phyloP scores from a whole-genome alignment of 306 rosid species.

The Quercus bicolor region DNA sequence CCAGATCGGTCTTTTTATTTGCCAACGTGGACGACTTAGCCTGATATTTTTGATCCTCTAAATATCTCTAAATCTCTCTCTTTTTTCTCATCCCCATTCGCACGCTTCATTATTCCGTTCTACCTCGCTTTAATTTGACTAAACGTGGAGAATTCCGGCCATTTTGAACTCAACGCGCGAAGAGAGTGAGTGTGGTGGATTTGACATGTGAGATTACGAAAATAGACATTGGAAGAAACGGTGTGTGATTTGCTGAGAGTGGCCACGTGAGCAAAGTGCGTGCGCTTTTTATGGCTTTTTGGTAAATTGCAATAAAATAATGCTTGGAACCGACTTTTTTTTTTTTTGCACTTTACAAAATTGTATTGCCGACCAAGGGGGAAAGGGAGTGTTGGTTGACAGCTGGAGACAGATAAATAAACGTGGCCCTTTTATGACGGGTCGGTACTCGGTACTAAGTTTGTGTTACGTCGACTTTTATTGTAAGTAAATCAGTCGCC shows the following conservation, averaged over 20 bases:
- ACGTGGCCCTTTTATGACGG: conserved; percentile 18
- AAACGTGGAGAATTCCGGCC: background rate
- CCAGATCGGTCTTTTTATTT: conserved; percentile 21
- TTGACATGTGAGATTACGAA: background rate
- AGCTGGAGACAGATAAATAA: conserved; percentile 19
- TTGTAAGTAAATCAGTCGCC: too few species aligned
- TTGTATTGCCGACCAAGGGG: background rate
- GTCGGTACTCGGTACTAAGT: background rate
- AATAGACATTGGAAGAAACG: background rate
- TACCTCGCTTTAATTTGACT: background rate
- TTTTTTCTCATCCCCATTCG: background rate
- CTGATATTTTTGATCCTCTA: conserved; percentile 38
- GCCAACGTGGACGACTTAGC: conserved; percentile 51
- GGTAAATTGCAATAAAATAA: background rate
- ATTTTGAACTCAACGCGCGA: too few species aligned
- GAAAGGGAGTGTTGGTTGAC: conserved; percentile 15
- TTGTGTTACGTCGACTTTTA: too few species aligned
- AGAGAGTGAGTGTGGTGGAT: background rate
- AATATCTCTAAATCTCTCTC: conserved; percentile 29
- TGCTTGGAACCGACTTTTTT: background rate
- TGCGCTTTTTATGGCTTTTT: conserved; percentile 1
- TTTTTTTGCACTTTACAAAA: too few species aligned
- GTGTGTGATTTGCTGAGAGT: conserved; percentile 4
- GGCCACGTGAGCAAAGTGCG: conserved; percentile 22
- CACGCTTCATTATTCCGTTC: background rate